phyloP scores from a whole-genome alignment of 2,329 filamentous ascomycete genomes.

The Plenodomus tracheiphilus region DNA sequence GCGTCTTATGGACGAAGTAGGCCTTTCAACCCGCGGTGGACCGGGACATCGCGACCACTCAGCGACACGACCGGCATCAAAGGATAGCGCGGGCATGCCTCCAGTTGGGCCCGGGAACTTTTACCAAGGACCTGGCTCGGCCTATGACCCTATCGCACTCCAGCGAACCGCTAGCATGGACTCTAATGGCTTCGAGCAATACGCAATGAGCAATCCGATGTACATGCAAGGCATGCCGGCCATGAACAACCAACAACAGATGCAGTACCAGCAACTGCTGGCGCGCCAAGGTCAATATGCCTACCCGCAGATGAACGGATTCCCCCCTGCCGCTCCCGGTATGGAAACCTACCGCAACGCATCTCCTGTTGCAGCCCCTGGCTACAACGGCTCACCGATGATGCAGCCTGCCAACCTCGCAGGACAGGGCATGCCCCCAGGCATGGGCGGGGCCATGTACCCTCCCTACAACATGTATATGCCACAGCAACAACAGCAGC shows the following conservation, averaged over 20 bases:
- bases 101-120: constrained; percentile 39
- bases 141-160: constrained; percentile 48
- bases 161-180: constrained; percentile 55
- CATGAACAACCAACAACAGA: constrained; percentile 50
- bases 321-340: constrained; percentile 44
- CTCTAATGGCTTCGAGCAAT: constrained; percentile 53
- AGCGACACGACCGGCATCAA: constrained; percentile 43
- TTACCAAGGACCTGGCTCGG: constrained; percentile 41
- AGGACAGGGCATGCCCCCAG: constrained; percentile 40
- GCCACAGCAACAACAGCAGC: constrained; percentile 49
- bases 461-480: constrained; percentile 57
- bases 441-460: constrained; percentile 20
- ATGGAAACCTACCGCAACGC: constrained; percentile 50
- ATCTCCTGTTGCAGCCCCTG: constrained; percentile 47
- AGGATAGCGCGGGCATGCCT: constrained; percentile 36
- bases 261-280: constrained; percentile 63
- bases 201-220: constrained; percentile 43
- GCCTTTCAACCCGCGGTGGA: constrained; percentile 66
- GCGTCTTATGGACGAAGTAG: constrained; percentile 97
- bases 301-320: constrained; percentile 51
- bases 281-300: constrained; percentile 51
- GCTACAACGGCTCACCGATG: constrained; percentile 49
- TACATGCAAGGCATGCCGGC: constrained; percentile 44
- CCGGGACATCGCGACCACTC: constrained; percentile 44
- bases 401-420: constrained; percentile 53